Evolutionary conservation across 2,329 filamentous ascomycete genomes (phyloP), one percentile per base, ranked within the genome.

Genomic region (Chaetomium olivaceum): DNA sequence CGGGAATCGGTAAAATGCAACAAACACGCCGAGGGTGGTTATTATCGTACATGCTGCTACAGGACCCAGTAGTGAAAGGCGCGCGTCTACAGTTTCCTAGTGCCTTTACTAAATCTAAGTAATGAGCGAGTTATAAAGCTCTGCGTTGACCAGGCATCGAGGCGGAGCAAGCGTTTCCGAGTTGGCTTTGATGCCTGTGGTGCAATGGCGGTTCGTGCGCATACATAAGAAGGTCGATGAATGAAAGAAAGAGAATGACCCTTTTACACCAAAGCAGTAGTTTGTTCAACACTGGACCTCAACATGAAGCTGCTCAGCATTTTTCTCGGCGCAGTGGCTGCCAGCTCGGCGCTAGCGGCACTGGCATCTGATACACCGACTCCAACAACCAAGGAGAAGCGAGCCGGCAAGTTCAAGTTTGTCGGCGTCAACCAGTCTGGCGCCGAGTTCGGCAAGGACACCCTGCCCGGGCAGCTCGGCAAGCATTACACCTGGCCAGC

Each of bases 401-500:
- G 77, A 27, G 75, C 74, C 19, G 73, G 73, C 51, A 77, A 77
- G 67, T 75, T 80, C 69, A 78, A 76, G 66, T 81, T 77, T 74
- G 74, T 80, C 61, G 81, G 81, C 63, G 74, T 78, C 66, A 82
- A 82, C 71, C 74, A 81, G 70, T 74, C 78, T 21, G 86, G 87
- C 36, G 87, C 86, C 57, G 89, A 91, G 73, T 91, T 91, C 64
- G 88, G 88, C 39, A 77, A 84, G 66, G 77, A 72, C n/a, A 81
- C 77, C 71, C 56, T 80, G 85, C 50, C 88, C 88, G 0, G 88
- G 87, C 21, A 73, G 75, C 0, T 83, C 71, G 83, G 82, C 67
- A 87, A 76, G 12, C 83, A 91, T 70, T 91, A 85, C 76, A 87
- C 77, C 67, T 91, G 87, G 80, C 87, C 88, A 2, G 80, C 84